Base-by-base conservation (phyloP, 306 rosid genomes). In the Prunus persica region DNA sequence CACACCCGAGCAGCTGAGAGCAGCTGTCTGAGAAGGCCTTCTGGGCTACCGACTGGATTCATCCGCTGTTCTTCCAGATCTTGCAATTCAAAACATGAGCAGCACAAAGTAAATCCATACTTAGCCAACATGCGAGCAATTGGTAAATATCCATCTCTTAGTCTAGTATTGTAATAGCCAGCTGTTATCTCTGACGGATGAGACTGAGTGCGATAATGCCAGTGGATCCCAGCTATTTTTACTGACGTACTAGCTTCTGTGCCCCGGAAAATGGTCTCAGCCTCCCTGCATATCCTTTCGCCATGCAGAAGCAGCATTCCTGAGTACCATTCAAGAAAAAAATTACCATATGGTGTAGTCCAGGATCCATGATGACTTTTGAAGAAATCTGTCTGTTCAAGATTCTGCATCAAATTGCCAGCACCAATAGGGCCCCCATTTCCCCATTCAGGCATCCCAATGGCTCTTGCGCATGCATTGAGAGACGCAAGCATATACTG, bases 241-340 rank as follows among this genome's bases (percentile, higher is more conserved):
- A 92, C 93, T 10, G 93, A 91, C 38, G 76, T 73, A 64, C 75
- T 78, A 57, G 87, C 90, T 81, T 90, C 89, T 19, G 83, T 86
- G 54, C 92, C 93, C 85, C 90, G 76, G 75, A 93, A 93, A 83
- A 91, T 85, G 47, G 93, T 80, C 88, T 83, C 93, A 60, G 91
- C 97, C 75, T 87, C 97, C 80, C 84, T 88, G 85, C 96, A 91
- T 43, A 93, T 73, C 81, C 96, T 88, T 78, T 93, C 91, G 18
- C 97, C 98, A 80, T 93, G 98, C 78, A 71, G 83, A 47, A 90
- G 88, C 81, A 93, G 88, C 97, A 88, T 86, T 64, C 84, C 88
- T 0, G 97, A 91, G 87, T 93, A 93, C 98, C 98, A 93, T 73
- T 86, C 78, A 32, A 93, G 97, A 72, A 91, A 93, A 85, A 90